Evolutionary conservation across 768 basidiomycete species (phyloP).

Genomic region (Kwoniella sp.): DNA sequence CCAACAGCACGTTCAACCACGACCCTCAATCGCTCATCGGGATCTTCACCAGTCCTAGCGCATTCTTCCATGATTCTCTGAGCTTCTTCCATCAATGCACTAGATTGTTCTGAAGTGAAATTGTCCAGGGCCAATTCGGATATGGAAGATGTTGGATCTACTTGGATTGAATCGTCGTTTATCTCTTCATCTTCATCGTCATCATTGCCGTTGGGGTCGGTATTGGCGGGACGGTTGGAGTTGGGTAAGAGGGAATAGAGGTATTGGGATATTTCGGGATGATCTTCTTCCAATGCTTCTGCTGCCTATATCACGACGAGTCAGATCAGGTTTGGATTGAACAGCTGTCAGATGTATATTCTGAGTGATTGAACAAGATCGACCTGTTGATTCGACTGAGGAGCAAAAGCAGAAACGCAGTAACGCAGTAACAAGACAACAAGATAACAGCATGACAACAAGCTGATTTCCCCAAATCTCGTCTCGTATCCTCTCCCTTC

Average conservation of each 20-base stretch:
- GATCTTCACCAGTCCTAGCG: conserved; percentile 65
- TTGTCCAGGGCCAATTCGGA: conserved; percentile 71
- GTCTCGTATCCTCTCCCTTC: no score
- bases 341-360: no score
- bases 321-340: no score
- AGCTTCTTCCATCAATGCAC: conserved; percentile 67
- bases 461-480: no score
- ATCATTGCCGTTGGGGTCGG: background rate
- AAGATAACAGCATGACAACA: no score
- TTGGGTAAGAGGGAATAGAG: conserved; percentile 29
- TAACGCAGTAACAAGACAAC: no score
- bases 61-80: conserved; percentile 69
- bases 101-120: conserved; percentile 71
- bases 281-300: conserved; percentile 48
- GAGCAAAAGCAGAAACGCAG: no score
- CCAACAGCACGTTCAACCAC: conserved; percentile 69
- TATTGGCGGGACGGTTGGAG: background rate
- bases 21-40: conserved; percentile 65
- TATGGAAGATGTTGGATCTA: conserved; percentile 23
- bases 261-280: conserved; percentile 47
- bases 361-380: no score
- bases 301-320: conserved; percentile 35
- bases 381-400: no score
- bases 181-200: no score
- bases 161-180: background rate